Base-by-base conservation (phyloP, 257 asterid genomes). In the Solanum phureja region DNA sequence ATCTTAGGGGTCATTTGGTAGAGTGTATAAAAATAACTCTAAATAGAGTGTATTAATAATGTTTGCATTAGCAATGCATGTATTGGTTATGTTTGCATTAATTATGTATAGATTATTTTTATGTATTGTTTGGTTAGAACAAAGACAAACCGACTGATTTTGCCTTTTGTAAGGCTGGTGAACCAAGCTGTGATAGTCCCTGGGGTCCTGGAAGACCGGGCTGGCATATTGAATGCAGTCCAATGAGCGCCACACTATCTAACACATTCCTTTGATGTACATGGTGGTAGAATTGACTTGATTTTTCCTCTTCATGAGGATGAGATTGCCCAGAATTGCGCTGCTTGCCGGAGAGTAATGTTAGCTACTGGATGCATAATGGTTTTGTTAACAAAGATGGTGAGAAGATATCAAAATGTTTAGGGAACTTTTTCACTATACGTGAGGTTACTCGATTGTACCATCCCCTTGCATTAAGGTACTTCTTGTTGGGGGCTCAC, bases 131-230 rank as follows among this genome's bases (percentile, higher is more conserved):
- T 42, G 2, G 14, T 42, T 49, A 52, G 98, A 86, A 79, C 95
- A 87, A 94, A 96, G 92, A 88, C 86, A 75, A 93, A 96, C 94
- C 96, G 87, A 93, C 94, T 68, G 98, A 94, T 89, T 94, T 96
- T 91, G 98, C 96, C 83, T 83, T 95, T 88, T 94, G 98, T 96
- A 96, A 95, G 98, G 92, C 94, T 38, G 95, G 95, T 56, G 98
- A 94, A 90, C 98, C 98, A 24, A 88, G 87, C 33, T 93, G 98
- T 97, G 98, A 93, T 74, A 95, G 96, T 87, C 98, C 98, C 11
- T 95, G 98, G 98, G 98, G 98, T 68, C 93, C 95, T 4, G 98
- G 98, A 87, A 94, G 98, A 76, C 96, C 98, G 23, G 98, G 98
- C 42, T 96, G 98, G 98, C 98, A 96, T 90, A 96, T 95, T 24